Evolutionary conservation across 2,329 filamentous ascomycete genomes (phyloP).

Genomic region (Paecilomyces sp.): DNA sequence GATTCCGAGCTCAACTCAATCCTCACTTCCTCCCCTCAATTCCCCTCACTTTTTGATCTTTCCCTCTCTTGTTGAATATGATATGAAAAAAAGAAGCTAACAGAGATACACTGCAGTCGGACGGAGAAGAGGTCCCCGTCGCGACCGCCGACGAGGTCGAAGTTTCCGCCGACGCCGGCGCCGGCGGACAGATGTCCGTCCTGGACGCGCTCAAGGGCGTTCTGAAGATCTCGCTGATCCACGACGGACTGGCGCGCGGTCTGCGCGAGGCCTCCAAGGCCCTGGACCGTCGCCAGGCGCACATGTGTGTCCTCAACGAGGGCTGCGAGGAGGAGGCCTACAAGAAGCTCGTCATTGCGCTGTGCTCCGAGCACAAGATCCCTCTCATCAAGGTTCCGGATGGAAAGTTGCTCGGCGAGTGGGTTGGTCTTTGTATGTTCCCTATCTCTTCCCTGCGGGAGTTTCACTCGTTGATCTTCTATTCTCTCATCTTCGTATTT

Average conservation of each 20-base stretch:
- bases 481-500: too few species aligned
- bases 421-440: conserved; percentile 96
- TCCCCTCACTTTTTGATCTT: too few species aligned
- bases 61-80: too few species aligned
- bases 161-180: conserved; percentile 79
- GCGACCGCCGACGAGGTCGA: conserved; percentile 78
- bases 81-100: conserved; percentile 11
- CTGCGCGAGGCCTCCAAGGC: conserved; percentile 98
- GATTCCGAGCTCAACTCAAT: too few species aligned
- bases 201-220: conserved; percentile 98
- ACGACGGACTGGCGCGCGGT: conserved; percentile 97
- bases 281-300: conserved; percentile 94
- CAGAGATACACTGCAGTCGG: conserved; percentile 59
- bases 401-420: conserved; percentile 99
- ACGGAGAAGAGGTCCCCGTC: conserved; percentile 97
- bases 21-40: too few species aligned
- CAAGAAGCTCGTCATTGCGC: conserved; percentile 99
- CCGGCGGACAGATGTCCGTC: conserved; percentile 84
- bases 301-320: conserved; percentile 99
- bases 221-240: conserved; percentile 96
- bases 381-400: conserved; percentile 99
- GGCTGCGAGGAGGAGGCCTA: conserved; percentile 99
- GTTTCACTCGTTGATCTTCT: too few species aligned
- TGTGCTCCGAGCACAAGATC: conserved; percentile 99
- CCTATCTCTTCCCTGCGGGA: too few species aligned